phyloP scores from a whole-genome alignment of 495 filamentous ascomycete species.

The Xylona heveae region DNA sequence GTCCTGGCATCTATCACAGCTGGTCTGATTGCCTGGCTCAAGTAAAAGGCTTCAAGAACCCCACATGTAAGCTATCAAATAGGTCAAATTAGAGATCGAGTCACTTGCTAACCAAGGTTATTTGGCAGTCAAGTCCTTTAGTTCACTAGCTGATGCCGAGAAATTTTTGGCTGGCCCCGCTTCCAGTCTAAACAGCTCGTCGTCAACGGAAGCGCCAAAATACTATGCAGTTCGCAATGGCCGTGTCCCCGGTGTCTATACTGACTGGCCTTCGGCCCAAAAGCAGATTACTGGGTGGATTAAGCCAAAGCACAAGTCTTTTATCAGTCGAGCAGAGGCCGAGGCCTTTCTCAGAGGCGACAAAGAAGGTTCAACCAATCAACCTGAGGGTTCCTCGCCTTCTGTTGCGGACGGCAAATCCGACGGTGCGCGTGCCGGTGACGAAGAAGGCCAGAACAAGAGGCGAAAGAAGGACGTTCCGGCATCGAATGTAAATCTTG shows the following conservation, averaged over 20 bases:
- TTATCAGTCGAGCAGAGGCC: slow-evolving; percentile 57
- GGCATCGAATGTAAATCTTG: slow-evolving; percentile 14
- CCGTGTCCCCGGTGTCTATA: slow-evolving; percentile 68
- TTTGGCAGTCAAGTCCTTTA: slow-evolving; percentile 60
- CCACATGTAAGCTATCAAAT: slow-evolving; percentile 38
- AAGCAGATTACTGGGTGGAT: slow-evolving; percentile 58
- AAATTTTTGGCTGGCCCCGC: slow-evolving; percentile 49
- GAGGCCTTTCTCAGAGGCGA: slow-evolving; percentile 43
- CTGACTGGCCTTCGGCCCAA: slow-evolving; percentile 60
- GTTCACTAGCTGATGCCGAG: slow-evolving; percentile 51
- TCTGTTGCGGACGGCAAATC: slow-evolving; percentile 7
- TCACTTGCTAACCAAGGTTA: slow-evolving; percentile 5
- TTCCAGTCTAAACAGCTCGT: slow-evolving; percentile 14
- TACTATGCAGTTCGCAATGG: slow-evolving; percentile 82
- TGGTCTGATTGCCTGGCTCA: slow-evolving; percentile 70
- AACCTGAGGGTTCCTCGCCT: slow-evolving; percentile 2
- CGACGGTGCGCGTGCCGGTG: background rate
- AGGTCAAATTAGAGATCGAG: background rate
- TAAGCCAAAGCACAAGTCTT: slow-evolving; percentile 63
- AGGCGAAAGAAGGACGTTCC: slow-evolving; percentile 16
- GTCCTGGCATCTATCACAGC: slow-evolving; percentile 67
- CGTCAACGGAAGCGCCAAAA: slow-evolving; percentile 20
- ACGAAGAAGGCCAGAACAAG: slow-evolving; percentile 12
- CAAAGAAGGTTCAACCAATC: slow-evolving; percentile 1
- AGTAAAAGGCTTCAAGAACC: slow-evolving; percentile 67